A percentile compares a stretch with the other conserved stretches of the same genome.
These are phyloP conservation scores for Blastobotrys americana DNA, from an alignment of 805 yeast genomes.

Conservation along the genomic window DNA sequence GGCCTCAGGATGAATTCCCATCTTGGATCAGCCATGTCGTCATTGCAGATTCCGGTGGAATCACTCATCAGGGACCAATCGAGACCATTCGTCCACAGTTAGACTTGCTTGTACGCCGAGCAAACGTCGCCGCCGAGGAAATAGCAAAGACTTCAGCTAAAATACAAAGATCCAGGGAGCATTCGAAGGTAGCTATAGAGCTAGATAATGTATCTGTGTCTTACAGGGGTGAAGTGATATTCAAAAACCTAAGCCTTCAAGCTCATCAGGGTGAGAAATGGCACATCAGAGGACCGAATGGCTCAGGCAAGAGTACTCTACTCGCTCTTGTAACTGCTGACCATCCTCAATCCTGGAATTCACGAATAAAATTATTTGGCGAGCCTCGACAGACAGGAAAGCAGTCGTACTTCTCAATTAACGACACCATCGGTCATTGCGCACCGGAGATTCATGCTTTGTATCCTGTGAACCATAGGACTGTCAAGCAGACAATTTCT, in stretches of 20 bases:
- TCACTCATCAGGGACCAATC: constrained; percentile 43
- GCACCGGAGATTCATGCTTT: constrained; percentile 91
- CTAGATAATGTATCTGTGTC: constrained; percentile 57
- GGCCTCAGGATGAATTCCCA: constrained; percentile 71
- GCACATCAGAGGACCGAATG: constrained; percentile 86
- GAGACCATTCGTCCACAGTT: constrained; percentile 24
- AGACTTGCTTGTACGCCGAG: constrained; percentile 15
- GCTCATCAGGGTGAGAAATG: constrained; percentile 70
- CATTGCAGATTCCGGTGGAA: constrained; percentile 49
- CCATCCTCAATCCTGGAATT: constrained; percentile 94
- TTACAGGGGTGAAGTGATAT: constrained; percentile 55
- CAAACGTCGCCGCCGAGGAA: neutral
- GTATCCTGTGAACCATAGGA: constrained; percentile 49
- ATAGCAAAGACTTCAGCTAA: constrained; percentile 5
- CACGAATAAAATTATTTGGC: constrained; percentile 56
- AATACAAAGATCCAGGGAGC: constrained; percentile 10
- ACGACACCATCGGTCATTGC: constrained; percentile 71
- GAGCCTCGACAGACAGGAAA: constrained; percentile 65
- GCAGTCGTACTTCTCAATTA: constrained; percentile 69
- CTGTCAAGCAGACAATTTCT: constrained; percentile 50
- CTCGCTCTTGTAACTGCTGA: constrained; percentile 82
- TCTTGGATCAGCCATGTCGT: constrained; percentile 72
- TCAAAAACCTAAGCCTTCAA: constrained; percentile 57
- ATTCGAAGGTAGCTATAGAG: constrained; percentile 34
- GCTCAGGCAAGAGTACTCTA: constrained; percentile 88